Conservation (phyloP, 75 land plant genomes). For the Sequoia sempervirens region DNA sequence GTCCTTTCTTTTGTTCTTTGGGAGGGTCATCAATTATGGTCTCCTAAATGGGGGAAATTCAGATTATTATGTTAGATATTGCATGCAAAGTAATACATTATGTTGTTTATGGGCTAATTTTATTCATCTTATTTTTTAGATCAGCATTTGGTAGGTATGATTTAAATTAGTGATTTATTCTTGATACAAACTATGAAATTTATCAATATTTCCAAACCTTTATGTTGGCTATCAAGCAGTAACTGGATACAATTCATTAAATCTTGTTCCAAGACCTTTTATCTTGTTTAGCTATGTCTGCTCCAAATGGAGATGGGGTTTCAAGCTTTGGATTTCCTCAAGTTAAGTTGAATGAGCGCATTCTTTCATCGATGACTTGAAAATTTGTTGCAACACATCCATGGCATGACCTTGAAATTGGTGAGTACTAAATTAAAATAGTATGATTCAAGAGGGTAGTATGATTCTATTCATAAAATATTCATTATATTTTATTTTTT, state of each 20-base stretch:
- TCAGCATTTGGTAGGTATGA: neutral
- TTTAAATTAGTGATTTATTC: neutral
- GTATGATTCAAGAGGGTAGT: neutral
- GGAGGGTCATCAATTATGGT: too few relatives aligned
- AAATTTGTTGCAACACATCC: conserved; percentile 80
- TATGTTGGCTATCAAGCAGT: neutral
- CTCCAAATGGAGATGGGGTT: conserved; percentile 8
- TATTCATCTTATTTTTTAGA: neutral
- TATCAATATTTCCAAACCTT: neutral
- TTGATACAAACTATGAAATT: neutral
- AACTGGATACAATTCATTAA: neutral
- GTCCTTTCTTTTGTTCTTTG: too few relatives aligned
- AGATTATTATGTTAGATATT: neutral
- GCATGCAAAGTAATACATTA: neutral
- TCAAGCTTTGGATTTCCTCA: conserved; percentile 20
- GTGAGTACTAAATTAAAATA: conserved; percentile 16
- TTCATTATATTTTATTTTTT: neutral
- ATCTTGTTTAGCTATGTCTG: conserved; percentile 17
- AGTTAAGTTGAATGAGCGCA: conserved; percentile 53
- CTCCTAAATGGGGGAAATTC: neutral
- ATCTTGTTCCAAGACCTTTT: neutral
- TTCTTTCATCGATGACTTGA: conserved; percentile 58
- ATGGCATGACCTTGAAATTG: conserved; percentile 84
- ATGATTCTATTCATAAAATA: neutral
- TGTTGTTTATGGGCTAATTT: neutral